phyloP scores from a whole-genome alignment of 225 moss, liverwort and hornwort species.

The Physcomitrium patens region DNA sequence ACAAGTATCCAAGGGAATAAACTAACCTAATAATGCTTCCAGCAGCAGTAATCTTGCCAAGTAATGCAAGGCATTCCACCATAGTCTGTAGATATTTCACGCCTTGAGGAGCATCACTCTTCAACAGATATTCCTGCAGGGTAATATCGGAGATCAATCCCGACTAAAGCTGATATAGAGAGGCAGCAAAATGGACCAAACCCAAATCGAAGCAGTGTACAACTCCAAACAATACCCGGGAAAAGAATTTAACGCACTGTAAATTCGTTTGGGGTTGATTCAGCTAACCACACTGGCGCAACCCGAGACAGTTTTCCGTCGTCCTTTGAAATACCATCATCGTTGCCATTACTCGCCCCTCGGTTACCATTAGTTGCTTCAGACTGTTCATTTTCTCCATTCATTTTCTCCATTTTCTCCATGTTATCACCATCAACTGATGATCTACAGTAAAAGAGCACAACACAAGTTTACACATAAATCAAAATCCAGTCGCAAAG shows the following conservation, averaged over 20 bases:
- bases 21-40: slow-evolving; percentile 87
- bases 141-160: slow-evolving; percentile 12
- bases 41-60: slow-evolving; percentile 92
- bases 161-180: background rate
- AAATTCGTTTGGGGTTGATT: slow-evolving; percentile 94
- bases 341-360: slow-evolving; percentile 69
- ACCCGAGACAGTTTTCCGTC: slow-evolving; percentile 68
- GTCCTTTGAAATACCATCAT: slow-evolving; percentile 70
- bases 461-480: slow-evolving; percentile 11
- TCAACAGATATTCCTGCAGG: slow-evolving; percentile 89
- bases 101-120: slow-evolving; percentile 79
- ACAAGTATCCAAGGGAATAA: slow-evolving; percentile 10
- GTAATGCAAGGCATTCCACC: slow-evolving; percentile 94
- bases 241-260: slow-evolving; percentile 56
- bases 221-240: slow-evolving; percentile 19
- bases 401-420: slow-evolving; percentile 76
- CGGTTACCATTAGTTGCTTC: slow-evolving; percentile 38
- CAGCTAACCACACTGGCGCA: slow-evolving; percentile 89
- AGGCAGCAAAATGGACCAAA: slow-evolving; percentile 2
- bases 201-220: slow-evolving; percentile 22
- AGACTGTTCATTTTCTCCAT: slow-evolving; percentile 77
- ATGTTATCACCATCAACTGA: slow-evolving; percentile 89
- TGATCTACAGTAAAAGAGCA: slow-evolving; percentile 55
- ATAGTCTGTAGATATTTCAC: slow-evolving; percentile 96
- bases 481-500: background rate